Percentiles rank a stretch among this genome's conserved stretches.
phyloP scores from a whole-genome alignment of 306 rosid species.

The Leucaena leucocephala region DNA sequence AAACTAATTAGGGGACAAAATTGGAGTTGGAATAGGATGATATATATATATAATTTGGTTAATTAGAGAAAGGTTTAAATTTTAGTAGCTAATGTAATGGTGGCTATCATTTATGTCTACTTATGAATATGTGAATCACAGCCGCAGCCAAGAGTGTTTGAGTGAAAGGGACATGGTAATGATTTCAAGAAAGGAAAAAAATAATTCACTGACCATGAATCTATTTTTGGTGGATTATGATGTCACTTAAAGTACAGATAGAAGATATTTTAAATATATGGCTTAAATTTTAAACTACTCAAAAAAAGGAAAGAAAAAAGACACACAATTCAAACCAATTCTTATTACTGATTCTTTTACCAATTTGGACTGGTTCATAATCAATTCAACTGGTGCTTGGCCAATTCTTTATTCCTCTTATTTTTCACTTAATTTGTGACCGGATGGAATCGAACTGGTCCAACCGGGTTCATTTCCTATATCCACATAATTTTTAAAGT shows the following conservation, averaged over 20 bases:
- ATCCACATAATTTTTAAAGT: neutral
- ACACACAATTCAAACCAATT: neutral
- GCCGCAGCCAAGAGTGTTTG: too few relatives aligned
- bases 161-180: too few relatives aligned
- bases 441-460: neutral
- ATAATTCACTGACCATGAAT: too few relatives aligned
- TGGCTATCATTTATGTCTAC: neutral
- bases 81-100: too few relatives aligned
- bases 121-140: neutral
- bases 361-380: neutral
- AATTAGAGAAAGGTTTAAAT: too few relatives aligned
- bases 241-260: neutral
- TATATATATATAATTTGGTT: too few relatives aligned
- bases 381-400: neutral
- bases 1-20: too few relatives aligned
- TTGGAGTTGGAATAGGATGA: neutral
- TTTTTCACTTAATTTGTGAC: neutral
- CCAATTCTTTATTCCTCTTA: neutral
- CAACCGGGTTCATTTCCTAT: neutral
- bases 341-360: neutral
- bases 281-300: neutral
- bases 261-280: too few relatives aligned
- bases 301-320: neutral
- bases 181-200: too few relatives aligned
- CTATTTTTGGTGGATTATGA: too few relatives aligned